phyloP scores from a whole-genome alignment of 768 basidiomycete genomes.

The Hysterangium stoloniferum region DNA sequence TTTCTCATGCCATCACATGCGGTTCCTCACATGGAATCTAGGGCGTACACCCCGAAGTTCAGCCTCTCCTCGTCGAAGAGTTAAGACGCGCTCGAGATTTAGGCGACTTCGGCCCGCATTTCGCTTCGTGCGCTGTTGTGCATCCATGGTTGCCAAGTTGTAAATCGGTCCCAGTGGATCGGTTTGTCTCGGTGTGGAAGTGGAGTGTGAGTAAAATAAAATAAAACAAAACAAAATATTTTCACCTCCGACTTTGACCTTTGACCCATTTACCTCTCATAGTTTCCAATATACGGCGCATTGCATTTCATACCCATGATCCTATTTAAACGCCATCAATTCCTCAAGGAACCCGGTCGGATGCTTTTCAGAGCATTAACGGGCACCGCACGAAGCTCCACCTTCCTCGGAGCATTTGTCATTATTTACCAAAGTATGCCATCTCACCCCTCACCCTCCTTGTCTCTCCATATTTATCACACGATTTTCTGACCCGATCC shows the following conservation, averaged over 20 bases:
- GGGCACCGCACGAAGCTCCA: conserved; percentile 76
- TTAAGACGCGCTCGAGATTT: conserved; percentile 8
- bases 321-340: conserved; percentile 66
- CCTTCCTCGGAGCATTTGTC: conserved; percentile 82
- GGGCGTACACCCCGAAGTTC: conserved; percentile 6
- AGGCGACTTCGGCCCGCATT: conserved; percentile 40
- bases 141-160: conserved; percentile 72
- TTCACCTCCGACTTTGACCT: background rate
- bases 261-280: conserved; percentile 15
- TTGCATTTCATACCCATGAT: conserved; percentile 84
- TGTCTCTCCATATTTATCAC: background rate
- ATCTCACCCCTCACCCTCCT: background rate
- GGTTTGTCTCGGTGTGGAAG: conserved; percentile 73
- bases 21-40: background rate
- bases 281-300: conserved; percentile 59
- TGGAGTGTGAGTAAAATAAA: conserved; percentile 81
- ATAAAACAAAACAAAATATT: too few species aligned
- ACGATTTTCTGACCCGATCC: background rate
- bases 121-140: conserved; percentile 60
- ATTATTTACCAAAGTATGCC: conserved; percentile 69
- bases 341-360: conserved; percentile 54
- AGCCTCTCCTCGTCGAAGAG: background rate
- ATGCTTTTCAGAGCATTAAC: conserved; percentile 57
- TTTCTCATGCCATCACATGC: background rate
- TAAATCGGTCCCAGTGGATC: conserved; percentile 47